Conservation (phyloP, 805 yeast genomes). For the Suhomyces emberorum region DNA sequence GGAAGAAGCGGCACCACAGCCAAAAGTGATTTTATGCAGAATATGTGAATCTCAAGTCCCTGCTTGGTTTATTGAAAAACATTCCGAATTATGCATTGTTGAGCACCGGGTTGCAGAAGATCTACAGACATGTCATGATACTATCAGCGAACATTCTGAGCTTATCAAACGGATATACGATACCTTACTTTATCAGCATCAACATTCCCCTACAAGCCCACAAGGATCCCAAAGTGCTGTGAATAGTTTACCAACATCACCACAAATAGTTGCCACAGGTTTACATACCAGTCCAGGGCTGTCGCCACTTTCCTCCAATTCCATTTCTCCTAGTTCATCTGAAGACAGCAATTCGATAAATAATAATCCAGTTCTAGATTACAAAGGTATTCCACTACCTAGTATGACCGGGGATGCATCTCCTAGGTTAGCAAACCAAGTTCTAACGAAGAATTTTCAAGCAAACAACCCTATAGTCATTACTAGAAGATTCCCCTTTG, state of each 20-base stretch:
- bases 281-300: background rate
- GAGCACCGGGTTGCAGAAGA: slow-evolving; percentile 83
- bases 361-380: slow-evolving; percentile 35
- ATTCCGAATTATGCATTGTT: slow-evolving; percentile 79
- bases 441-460: slow-evolving; percentile 14
- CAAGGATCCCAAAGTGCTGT: background rate
- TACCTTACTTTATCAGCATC: slow-evolving; percentile 27
- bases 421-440: slow-evolving; percentile 18
- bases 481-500: slow-evolving; percentile 58
- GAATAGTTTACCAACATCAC: slow-evolving; percentile 1
- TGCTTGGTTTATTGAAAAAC: slow-evolving; percentile 94
- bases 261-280: background rate
- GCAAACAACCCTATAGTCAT: slow-evolving; percentile 39
- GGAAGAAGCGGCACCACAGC: slow-evolving; percentile 68
- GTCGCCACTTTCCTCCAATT: slow-evolving; percentile 4
- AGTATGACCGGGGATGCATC: slow-evolving; percentile 12
- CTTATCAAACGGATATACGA: slow-evolving; percentile 45
- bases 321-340: slow-evolving; percentile 13
- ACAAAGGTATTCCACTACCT: slow-evolving; percentile 58
- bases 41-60: slow-evolving; percentile 91
- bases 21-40: slow-evolving; percentile 78
- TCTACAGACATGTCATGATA: slow-evolving; percentile 72
- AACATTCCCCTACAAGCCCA: slow-evolving; percentile 8
- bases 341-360: slow-evolving; percentile 2
- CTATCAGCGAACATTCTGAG: slow-evolving; percentile 64